Evolutionary conservation across 2,329 filamentous ascomycete genomes (phyloP).

Genomic region (Aureobasidium musti): DNA sequence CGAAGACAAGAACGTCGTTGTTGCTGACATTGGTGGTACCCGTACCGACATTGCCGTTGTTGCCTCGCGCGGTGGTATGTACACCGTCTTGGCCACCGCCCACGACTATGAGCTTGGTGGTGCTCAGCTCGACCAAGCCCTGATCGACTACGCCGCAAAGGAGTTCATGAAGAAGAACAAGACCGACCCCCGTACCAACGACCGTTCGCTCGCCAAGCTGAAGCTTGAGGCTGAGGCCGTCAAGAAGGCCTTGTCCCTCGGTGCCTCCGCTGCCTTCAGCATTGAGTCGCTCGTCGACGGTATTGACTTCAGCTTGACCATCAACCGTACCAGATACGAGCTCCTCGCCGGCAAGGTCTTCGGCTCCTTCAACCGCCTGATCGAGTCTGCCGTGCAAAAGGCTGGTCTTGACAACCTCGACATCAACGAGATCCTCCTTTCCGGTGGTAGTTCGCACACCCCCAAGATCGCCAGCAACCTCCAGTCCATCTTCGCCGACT

Average conservation of each 20-base stretch:
- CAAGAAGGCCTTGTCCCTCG: slow-evolving; percentile 88
- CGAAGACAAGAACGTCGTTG: slow-evolving; percentile 85
- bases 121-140: slow-evolving; percentile 79
- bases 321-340: slow-evolving; percentile 94
- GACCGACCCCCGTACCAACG: slow-evolving; percentile 79
- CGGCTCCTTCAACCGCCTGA: slow-evolving; percentile 80
- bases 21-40: slow-evolving; percentile 90
- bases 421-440: slow-evolving; percentile 90
- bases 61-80: slow-evolving; percentile 90
- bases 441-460: slow-evolving; percentile 88
- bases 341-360: slow-evolving; percentile 84
- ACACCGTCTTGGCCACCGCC: slow-evolving; percentile 87
- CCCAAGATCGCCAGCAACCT: slow-evolving; percentile 87
- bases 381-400: slow-evolving; percentile 85
- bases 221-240: slow-evolving; percentile 87
- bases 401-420: slow-evolving; percentile 89
- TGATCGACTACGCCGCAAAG: slow-evolving; percentile 97
- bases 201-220: slow-evolving; percentile 83
- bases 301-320: slow-evolving; percentile 84
- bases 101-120: slow-evolving; percentile 96
- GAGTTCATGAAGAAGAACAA: slow-evolving; percentile 98
- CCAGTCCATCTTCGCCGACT: slow-evolving; percentile 74
- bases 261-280: slow-evolving; percentile 85
- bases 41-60: slow-evolving; percentile 89
- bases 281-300: slow-evolving; percentile 89